Conservation (phyloP, 1,284 basidiomycete species). For the Leccinum subrobustum region DNA sequence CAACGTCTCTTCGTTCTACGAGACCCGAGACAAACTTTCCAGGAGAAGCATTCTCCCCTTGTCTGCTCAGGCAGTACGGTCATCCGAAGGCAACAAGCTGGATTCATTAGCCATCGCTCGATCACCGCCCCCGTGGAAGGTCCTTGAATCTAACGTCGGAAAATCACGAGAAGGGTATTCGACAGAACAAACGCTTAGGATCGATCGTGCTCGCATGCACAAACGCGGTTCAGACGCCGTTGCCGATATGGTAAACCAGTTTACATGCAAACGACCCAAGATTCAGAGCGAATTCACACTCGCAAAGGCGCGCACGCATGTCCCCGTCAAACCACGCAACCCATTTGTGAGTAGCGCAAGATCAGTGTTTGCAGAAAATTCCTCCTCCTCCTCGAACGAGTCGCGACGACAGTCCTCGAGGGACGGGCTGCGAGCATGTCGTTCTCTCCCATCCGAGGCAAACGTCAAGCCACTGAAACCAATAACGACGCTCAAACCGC, state of each 20-base stretch:
- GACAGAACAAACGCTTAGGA: slow-evolving; percentile 4
- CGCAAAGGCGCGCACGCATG: slow-evolving; percentile 9
- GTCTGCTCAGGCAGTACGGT: slow-evolving; percentile 18
- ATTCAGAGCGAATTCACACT: slow-evolving; percentile 25
- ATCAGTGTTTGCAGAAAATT: slow-evolving; percentile 24
- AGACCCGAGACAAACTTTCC: not conserved
- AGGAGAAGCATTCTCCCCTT: slow-evolving; percentile 17
- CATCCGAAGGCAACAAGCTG: slow-evolving; percentile 9
- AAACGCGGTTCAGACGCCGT: slow-evolving; percentile 25
- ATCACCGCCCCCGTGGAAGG: slow-evolving; percentile 30
- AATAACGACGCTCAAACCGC: slow-evolving; percentile 37
- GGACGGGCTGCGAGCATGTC: slow-evolving; percentile 6
- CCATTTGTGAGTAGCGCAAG: slow-evolving; percentile 21
- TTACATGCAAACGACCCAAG: slow-evolving; percentile 26
- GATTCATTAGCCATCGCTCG: slow-evolving; percentile 31
- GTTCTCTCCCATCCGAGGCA: slow-evolving; percentile 8
- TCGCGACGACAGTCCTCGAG: not conserved
- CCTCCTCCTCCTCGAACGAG: not conserved
- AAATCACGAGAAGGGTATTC: not conserved
- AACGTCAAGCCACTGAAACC: slow-evolving; percentile 35
- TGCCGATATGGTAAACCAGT: slow-evolving; percentile 20
- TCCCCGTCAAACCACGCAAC: slow-evolving; percentile 16
- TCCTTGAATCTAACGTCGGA: not conserved
- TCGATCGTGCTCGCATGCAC: slow-evolving; percentile 29
- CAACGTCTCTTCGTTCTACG: slow-evolving; percentile 24